Conservation (phyloP, 192 early-diverging fungal species). For the Coemansia sp. region DNA sequence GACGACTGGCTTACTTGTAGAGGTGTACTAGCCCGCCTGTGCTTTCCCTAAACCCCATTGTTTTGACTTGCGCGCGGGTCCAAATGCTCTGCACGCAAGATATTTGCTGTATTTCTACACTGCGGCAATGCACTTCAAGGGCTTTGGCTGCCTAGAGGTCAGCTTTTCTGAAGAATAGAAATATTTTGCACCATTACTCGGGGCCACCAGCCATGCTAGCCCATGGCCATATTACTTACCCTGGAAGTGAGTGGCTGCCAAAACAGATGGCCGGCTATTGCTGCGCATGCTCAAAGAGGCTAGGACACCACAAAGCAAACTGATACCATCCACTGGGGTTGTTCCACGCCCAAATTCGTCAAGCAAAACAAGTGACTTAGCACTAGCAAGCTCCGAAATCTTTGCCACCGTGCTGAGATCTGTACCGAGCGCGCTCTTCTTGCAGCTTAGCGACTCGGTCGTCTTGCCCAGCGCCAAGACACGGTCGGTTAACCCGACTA, state of each 20-base stretch:
- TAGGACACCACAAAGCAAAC: constrained; percentile 72
- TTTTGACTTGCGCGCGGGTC: constrained; percentile 7
- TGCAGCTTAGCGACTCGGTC: constrained; percentile 27
- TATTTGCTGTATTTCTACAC: constrained; percentile 23
- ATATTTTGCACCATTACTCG: background rate
- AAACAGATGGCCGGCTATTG: constrained; percentile 59
- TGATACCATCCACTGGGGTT: constrained; percentile 65
- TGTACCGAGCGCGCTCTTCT: constrained; percentile 29
- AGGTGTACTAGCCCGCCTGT: constrained; percentile 17
- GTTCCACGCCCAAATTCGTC: constrained; percentile 52
- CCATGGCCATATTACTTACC: constrained; percentile 38
- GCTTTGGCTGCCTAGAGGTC: background rate
- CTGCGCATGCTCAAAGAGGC: constrained; percentile 55
- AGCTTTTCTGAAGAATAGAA: background rate
- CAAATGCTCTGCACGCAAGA: constrained; percentile 13
- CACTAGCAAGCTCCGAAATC: constrained; percentile 8
- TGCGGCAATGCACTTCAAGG: background rate
- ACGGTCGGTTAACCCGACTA: constrained; percentile 73
- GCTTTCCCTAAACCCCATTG: constrained; percentile 19
- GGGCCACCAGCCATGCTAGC: background rate
- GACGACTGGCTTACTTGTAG: constrained; percentile 21
- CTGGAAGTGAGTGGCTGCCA: constrained; percentile 89
- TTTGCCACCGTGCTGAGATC: constrained; percentile 19
- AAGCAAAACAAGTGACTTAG: constrained; percentile 28
- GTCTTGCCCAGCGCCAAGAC: constrained; percentile 64